phyloP scores from a whole-genome alignment of 345 rosid species.

The Citrus sinensis region DNA sequence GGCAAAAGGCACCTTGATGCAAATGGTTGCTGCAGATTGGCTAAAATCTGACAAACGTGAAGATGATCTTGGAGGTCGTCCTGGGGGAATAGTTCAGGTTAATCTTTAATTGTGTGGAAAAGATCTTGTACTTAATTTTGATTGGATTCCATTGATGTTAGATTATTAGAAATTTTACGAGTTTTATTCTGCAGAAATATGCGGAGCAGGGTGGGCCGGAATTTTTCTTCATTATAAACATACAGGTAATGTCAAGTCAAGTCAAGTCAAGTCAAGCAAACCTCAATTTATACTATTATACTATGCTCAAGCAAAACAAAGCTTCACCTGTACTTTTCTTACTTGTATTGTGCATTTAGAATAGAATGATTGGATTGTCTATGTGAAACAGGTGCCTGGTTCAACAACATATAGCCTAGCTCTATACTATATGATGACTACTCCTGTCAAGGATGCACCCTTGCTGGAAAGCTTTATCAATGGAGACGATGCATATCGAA shows the following conservation, averaged over 20 bases:
- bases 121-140: neutral
- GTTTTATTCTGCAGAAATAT: slow-evolving; percentile 62
- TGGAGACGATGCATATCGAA: slow-evolving; percentile 84
- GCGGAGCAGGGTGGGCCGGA: slow-evolving; percentile 86
- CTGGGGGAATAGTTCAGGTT: slow-evolving; percentile 93
- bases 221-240: slow-evolving; percentile 85
- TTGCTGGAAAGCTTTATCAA: slow-evolving; percentile 72
- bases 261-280: neutral
- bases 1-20: slow-evolving; percentile 85
- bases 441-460: slow-evolving; percentile 74
- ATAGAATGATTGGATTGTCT: slow-evolving; percentile 17
- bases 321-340: neutral
- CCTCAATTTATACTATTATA: neutral
- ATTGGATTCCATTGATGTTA: slow-evolving; percentile 7
- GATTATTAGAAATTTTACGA: slow-evolving; percentile 11
- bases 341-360: neutral
- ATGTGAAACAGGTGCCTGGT: slow-evolving; percentile 72
- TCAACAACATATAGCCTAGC: slow-evolving; percentile 82
- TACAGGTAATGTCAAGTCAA: slow-evolving; percentile 53
- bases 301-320: neutral
- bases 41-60: slow-evolving; percentile 82
- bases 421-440: slow-evolving; percentile 82
- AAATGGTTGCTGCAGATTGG: slow-evolving; percentile 99
- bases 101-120: slow-evolving; percentile 13
- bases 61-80: slow-evolving; percentile 85